Evolutionary conservation across 257 asterid species (phyloP).

Genomic region (Nicotiana tomentosiformis): DNA sequence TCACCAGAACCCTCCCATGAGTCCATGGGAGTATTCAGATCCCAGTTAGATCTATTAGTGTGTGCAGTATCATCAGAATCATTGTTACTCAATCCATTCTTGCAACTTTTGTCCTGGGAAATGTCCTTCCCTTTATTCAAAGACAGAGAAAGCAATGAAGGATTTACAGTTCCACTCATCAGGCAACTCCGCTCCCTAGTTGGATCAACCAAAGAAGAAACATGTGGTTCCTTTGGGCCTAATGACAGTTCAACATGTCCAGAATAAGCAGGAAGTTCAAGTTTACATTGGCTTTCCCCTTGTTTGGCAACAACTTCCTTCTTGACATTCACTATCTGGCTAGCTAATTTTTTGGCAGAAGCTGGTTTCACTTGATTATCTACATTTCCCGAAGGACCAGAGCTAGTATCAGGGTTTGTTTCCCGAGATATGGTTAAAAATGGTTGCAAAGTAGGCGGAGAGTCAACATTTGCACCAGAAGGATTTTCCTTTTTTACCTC

Average conservation of each 20-base stretch:
- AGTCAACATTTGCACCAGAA: neutral
- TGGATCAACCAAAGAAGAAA: slow-evolving; percentile 21
- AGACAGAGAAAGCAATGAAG: slow-evolving; percentile 44
- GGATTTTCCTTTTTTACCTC: slow-evolving; percentile 29
- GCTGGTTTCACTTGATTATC: slow-evolving; percentile 19
- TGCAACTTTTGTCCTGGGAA: slow-evolving; percentile 16
- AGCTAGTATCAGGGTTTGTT: slow-evolving; percentile 19
- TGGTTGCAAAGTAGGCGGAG: slow-evolving; percentile 18
- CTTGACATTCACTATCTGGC: slow-evolving; percentile 22
- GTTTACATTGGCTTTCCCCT: slow-evolving; percentile 24
- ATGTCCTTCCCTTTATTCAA: slow-evolving; percentile 24
- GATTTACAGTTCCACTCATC: slow-evolving; percentile 32
- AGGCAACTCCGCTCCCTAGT: slow-evolving; percentile 11
- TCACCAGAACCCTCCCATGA: slow-evolving; percentile 61
- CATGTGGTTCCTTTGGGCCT: slow-evolving; percentile 30
- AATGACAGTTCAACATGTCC: slow-evolving; percentile 37
- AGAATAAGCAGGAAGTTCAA: slow-evolving; percentile 23
- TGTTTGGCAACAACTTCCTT: slow-evolving; percentile 31
- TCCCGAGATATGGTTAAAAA: slow-evolving; percentile 24
- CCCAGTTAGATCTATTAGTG: slow-evolving; percentile 74
- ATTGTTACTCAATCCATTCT: slow-evolving; percentile 12
- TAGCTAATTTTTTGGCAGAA: slow-evolving; percentile 22
- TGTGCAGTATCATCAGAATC: slow-evolving; percentile 15
- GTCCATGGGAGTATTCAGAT: slow-evolving; percentile 84
- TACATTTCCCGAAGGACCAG: slow-evolving; percentile 17